Evolutionary conservation across 345 rosid species (phyloP).

Genomic region (Aquilaria malaccensis): DNA sequence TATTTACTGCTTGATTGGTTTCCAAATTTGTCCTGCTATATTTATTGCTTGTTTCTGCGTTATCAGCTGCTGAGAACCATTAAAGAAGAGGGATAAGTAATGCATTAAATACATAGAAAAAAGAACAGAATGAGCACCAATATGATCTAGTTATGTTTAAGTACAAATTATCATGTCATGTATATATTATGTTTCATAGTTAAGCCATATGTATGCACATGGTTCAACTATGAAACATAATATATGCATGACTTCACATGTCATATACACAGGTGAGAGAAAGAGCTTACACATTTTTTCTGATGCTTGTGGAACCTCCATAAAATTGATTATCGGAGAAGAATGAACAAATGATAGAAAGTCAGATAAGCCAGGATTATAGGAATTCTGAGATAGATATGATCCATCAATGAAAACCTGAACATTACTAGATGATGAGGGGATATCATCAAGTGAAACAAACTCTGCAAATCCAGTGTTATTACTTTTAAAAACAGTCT

Average conservation of each 20-base stretch:
- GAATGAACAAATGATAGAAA: constrained; percentile 32
- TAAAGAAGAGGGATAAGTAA: constrained; percentile 2
- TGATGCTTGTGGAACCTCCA: constrained; percentile 15
- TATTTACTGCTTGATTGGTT: constrained; percentile 13
- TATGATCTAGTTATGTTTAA: no score
- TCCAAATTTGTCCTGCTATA: constrained; percentile 9
- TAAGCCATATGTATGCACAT: no score
- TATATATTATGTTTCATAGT: no score
- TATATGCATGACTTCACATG: not conserved
- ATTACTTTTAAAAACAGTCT: constrained; percentile 14
- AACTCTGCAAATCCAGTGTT: constrained; percentile 20
- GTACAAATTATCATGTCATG: no score
- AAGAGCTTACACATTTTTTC: constrained; percentile 22
- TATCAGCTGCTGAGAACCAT: constrained; percentile 28
- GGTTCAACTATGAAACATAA: no score
- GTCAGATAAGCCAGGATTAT: constrained; percentile 29
- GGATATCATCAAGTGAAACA: constrained; percentile 28
- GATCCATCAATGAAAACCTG: constrained; percentile 11
- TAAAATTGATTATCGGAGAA: constrained; percentile 22
- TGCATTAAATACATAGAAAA: constrained; percentile 2
- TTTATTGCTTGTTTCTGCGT: constrained; percentile 18
- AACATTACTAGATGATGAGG: constrained; percentile 12
- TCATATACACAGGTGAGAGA: not conserved
- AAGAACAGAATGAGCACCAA: not conserved
- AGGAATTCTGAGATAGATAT: constrained; percentile 14